Evolutionary conservation across 83 land plant species (phyloP).

Genomic region (Larix sibirica): DNA sequence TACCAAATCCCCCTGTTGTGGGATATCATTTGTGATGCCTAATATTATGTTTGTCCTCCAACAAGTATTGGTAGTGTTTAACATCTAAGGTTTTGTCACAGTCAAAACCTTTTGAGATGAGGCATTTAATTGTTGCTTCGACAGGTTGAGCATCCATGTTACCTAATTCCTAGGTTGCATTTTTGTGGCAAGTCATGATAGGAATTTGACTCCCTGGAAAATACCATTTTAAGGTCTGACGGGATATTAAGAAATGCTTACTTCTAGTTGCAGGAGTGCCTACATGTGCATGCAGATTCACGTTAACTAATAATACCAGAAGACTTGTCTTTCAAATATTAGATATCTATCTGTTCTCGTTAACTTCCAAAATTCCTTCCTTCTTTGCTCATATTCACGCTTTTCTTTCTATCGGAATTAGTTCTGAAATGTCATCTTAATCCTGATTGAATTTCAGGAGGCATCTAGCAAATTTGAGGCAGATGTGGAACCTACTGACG

Average conservation of each 20-base stretch:
- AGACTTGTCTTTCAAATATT: neutral
- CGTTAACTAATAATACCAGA: neutral
- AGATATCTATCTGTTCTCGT: neutral
- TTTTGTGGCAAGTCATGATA: neutral
- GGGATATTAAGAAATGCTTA: neutral
- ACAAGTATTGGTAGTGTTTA: neutral
- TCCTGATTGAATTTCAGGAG: constrained; percentile 56
- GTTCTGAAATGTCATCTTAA: neutral
- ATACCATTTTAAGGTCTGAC: neutral
- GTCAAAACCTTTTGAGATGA: neutral
- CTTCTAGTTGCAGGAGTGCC: too few species aligned
- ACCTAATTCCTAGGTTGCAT: neutral
- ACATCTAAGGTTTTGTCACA: neutral
- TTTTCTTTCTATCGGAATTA: neutral
- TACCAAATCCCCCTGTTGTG: neutral
- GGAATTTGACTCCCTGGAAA: neutral
- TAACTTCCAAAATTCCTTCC: neutral
- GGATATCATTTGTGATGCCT: neutral
- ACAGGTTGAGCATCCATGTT: neutral
- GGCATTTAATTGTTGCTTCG: neutral
- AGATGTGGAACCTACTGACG: constrained; percentile 67
- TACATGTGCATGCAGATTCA: neutral
- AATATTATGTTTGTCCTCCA: neutral
- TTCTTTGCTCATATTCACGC: neutral
- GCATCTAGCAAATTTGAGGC: constrained; percentile 84